These are phyloP conservation scores for Acidomyces sp. DNA, from an alignment of 495 filamentous ascomycete genomes.

Conservation along the genomic window DNA sequence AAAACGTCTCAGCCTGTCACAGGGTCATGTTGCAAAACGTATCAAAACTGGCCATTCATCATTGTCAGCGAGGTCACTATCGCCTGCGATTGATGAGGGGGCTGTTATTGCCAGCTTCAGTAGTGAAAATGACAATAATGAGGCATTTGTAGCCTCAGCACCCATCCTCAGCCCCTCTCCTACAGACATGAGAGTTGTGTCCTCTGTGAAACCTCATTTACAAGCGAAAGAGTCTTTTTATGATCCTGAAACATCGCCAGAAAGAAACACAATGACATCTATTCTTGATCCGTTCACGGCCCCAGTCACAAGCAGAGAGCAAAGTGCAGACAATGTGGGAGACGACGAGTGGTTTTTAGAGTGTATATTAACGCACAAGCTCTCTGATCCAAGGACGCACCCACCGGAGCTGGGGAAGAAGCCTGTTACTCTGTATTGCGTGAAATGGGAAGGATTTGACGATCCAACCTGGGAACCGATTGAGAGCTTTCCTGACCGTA, in stretches of 20 bases:
- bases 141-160: neutral
- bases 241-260: neutral
- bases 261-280: neutral
- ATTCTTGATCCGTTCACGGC: neutral
- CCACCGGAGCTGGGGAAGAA: constrained; percentile 5
- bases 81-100: neutral
- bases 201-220: too few species aligned
- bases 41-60: constrained; percentile 1
- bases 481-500: constrained; percentile 8
- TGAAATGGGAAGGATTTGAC: constrained; percentile 15
- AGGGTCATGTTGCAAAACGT: constrained; percentile 4
- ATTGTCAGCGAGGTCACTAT: neutral
- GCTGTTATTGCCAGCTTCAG: too few species aligned
- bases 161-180: neutral
- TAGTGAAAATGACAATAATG: neutral
- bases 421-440: constrained; percentile 14
- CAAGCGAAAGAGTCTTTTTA: too few species aligned
- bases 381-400: constrained; percentile 17
- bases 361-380: constrained; percentile 7
- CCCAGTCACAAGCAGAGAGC: neutral
- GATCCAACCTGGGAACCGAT: constrained; percentile 14
- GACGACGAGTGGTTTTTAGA: constrained; percentile 13
- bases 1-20: constrained; percentile 5
- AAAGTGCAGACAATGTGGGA: neutral
- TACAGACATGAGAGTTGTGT: neutral